Percentiles rank a stretch among this genome's conserved stretches.
These are phyloP conservation scores for Botrytis deweyae DNA, from an alignment of 2,329 filamentous ascomycete species.

Conservation along the genomic window DNA sequence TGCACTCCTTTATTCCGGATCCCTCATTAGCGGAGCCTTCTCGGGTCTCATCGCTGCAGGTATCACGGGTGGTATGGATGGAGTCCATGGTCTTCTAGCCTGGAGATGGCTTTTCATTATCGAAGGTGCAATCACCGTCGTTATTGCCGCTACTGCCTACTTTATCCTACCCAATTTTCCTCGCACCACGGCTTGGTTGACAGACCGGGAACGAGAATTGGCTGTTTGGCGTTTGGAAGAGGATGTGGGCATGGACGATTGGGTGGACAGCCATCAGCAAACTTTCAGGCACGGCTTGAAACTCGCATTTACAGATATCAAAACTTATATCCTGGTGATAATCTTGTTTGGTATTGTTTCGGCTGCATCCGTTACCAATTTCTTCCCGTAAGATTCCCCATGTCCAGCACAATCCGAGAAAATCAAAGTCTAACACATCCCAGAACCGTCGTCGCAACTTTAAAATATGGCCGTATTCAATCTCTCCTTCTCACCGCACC, in stretches of 20 bases:
- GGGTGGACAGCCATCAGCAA: conserved; percentile 22
- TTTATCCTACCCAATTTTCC: conserved; percentile 68
- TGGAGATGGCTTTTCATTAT: conserved; percentile 72
- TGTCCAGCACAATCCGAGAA: neutral
- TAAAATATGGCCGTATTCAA: conserved; percentile 59
- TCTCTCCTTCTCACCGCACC: conserved; percentile 65
- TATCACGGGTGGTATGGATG: conserved; percentile 65
- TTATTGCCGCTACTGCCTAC: conserved; percentile 55
- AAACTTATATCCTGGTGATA: conserved; percentile 41
- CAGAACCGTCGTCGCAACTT: conserved; percentile 63
- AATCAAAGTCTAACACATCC: conserved; percentile 39
- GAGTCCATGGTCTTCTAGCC: conserved; percentile 53
- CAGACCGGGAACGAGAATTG: conserved; percentile 54
- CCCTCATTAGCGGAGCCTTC: conserved; percentile 69
- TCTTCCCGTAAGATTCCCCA: conserved; percentile 56
- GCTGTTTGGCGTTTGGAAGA: conserved; percentile 60
- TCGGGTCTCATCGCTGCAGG: conserved; percentile 64
- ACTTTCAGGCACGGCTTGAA: conserved; percentile 46
- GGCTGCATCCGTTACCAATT: conserved; percentile 62
- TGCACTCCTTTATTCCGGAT: conserved; percentile 65
- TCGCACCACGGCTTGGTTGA: conserved; percentile 56
- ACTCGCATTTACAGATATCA: conserved; percentile 55
- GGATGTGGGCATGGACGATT: conserved; percentile 51
- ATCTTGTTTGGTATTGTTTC: conserved; percentile 56
- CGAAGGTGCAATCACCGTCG: conserved; percentile 64